Conservation (phyloP, 352 stramenopile genomes). For the Globisporangium lucens region DNA sequence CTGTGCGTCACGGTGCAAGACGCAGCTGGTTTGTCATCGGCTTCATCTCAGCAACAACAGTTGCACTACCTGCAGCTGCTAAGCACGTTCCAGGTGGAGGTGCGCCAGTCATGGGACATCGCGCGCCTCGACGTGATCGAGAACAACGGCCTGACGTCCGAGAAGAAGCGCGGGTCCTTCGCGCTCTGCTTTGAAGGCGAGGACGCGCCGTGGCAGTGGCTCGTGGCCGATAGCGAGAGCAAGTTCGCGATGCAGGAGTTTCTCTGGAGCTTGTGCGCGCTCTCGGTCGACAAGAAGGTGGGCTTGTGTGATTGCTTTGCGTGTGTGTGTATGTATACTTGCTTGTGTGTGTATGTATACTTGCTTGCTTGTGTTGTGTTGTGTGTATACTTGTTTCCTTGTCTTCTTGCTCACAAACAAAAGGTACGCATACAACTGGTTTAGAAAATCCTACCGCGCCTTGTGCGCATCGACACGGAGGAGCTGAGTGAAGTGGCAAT, state of each 20-base stretch:
- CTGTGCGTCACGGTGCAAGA: conserved; percentile 65
- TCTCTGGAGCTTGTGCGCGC: conserved; percentile 62
- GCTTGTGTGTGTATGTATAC: neutral
- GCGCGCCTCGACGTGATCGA: conserved; percentile 51
- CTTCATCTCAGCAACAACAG: conserved; percentile 15
- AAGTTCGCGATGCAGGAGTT: conserved; percentile 68
- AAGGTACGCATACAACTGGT: neutral
- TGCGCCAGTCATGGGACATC: conserved; percentile 62
- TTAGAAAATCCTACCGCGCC: conserved; percentile 40
- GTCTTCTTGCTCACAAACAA: too few species aligned
- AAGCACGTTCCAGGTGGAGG: conserved; percentile 63
- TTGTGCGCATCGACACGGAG: conserved; percentile 56
- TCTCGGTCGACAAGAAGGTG: conserved; percentile 53
- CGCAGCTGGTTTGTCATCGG: conserved; percentile 2
- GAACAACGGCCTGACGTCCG: conserved; percentile 44
- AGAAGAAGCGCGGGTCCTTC: conserved; percentile 56
- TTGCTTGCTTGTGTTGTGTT: neutral
- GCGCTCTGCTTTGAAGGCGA: conserved; percentile 51
- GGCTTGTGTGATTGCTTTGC: neutral
- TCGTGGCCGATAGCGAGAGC: conserved; percentile 51
- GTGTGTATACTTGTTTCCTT: neutral
- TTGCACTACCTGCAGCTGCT: conserved; percentile 66
- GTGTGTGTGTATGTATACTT: too few species aligned
- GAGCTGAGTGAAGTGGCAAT: conserved; percentile 58
- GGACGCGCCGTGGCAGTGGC: conserved; percentile 43